These are phyloP conservation scores for Celoporthe dispersa DNA, from an alignment of 2,329 filamentous ascomycete species.

Conservation along the genomic window DNA sequence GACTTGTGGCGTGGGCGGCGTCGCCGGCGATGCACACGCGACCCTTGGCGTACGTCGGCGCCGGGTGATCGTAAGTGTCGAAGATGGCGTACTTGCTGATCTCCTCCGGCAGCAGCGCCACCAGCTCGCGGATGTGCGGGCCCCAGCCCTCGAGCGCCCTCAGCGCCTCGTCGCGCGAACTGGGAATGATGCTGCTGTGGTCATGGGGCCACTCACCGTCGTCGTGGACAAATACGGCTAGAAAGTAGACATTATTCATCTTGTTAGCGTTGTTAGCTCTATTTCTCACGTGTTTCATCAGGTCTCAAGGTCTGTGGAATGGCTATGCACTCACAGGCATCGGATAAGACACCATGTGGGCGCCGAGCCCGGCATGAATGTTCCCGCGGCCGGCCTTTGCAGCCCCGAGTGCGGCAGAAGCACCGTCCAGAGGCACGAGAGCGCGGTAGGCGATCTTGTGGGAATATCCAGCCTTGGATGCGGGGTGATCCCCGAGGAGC, in stretches of 20 bases:
- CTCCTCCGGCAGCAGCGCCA: constrained; percentile 50
- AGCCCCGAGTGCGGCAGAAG: constrained; percentile 51
- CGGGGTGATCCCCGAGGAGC: constrained; percentile 44
- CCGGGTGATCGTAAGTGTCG: constrained; percentile 52
- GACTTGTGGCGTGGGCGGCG: constrained; percentile 59
- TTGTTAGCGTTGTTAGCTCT: too few relatives aligned
- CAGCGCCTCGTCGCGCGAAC: constrained; percentile 44
- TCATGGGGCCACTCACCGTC: too few relatives aligned
- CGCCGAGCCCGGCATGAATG: constrained; percentile 61
- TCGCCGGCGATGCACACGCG: constrained; percentile 57
- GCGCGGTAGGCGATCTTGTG: constrained; percentile 66
- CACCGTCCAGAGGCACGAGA: constrained; percentile 62
- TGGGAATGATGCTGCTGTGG: neutral
- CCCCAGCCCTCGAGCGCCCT: constrained; percentile 49
- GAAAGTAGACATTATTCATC: too few relatives aligned
- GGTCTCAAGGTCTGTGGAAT: neutral
- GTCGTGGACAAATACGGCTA: too few relatives aligned
- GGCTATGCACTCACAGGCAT: constrained; percentile 55
- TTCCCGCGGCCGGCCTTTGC: constrained; percentile 53
- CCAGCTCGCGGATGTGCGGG: constrained; percentile 41
- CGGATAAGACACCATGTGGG: constrained; percentile 65
- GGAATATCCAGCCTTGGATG: constrained; percentile 50
- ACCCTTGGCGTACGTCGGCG: constrained; percentile 48
- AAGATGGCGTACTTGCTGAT: constrained; percentile 62
- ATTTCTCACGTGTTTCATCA: too few relatives aligned